Percentiles rank a stretch among this genome's conserved stretches.
Evolutionary conservation across 2,329 filamentous ascomycete genomes (phyloP).

Genomic region (Aureobasidium sp.): DNA sequence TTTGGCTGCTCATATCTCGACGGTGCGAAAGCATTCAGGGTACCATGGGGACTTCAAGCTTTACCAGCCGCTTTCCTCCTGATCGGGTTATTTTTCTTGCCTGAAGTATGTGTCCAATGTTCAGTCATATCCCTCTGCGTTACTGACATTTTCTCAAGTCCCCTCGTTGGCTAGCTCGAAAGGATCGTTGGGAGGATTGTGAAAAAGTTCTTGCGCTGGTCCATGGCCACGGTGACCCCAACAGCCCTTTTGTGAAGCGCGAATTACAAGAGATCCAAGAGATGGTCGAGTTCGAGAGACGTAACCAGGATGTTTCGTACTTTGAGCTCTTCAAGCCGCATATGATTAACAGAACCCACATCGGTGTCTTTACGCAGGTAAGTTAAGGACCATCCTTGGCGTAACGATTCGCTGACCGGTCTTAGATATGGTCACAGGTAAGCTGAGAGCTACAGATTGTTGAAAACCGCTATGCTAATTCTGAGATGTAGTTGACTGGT

Average conservation of each 20-base stretch:
- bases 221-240: conserved; percentile 33
- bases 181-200: conserved; percentile 41
- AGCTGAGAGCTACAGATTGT: background rate
- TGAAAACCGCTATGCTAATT: background rate
- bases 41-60: conserved; percentile 52
- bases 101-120: background rate
- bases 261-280: conserved; percentile 69
- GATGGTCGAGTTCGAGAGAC: conserved; percentile 62
- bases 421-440: background rate
- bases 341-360: conserved; percentile 66
- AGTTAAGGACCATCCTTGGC: conserved; percentile 48
- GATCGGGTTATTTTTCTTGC: background rate
- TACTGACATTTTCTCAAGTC: conserved; percentile 36
- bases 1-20: conserved; percentile 54
- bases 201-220: conserved; percentile 36
- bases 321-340: conserved; percentile 63
- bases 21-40: conserved; percentile 52
- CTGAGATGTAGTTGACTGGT: background rate
- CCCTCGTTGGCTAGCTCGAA: conserved; percentile 40
- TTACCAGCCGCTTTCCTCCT: conserved; percentile 40
- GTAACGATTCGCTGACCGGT: background rate
- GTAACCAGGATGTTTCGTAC: conserved; percentile 62
- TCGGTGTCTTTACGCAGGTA: conserved; percentile 69
- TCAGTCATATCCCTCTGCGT: background rate
- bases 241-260: conserved; percentile 50